phyloP scores from a whole-genome alignment of 2,329 filamentous ascomycete species.

The Gaeumannomyces sp. region DNA sequence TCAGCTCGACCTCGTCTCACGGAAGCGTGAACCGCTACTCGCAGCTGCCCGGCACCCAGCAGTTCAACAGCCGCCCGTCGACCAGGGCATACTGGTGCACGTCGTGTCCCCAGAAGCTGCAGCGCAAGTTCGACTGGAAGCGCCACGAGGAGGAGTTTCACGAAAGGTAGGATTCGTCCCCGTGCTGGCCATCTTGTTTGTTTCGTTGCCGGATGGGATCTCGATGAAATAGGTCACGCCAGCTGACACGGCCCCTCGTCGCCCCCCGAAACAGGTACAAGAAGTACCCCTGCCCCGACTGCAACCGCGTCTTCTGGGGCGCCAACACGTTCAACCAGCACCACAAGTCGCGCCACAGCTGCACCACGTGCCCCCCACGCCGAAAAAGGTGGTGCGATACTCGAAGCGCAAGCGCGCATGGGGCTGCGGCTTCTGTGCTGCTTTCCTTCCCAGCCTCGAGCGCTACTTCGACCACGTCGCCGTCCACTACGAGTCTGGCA shows the following conservation, averaged over 20 bases:
- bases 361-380: conserved; percentile 55
- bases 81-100: conserved; percentile 51
- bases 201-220: neutral
- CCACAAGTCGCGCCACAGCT: conserved; percentile 57
- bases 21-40: conserved; percentile 24
- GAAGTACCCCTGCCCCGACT: conserved; percentile 62
- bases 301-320: conserved; percentile 62
- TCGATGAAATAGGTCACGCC: neutral
- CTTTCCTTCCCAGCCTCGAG: conserved; percentile 56
- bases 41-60: conserved; percentile 25
- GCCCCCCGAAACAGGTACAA: conserved; percentile 33
- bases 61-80: conserved; percentile 6
- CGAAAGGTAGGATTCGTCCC: conserved; percentile 28
- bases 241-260: neutral
- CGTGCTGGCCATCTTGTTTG: neutral
- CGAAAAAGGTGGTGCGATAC: conserved; percentile 53
- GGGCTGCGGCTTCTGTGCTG: conserved; percentile 63
- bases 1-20: conserved; percentile 23
- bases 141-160: conserved; percentile 65
- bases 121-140: conserved; percentile 65
- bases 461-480: conserved; percentile 64
- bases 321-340: conserved; percentile 64
- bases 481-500: conserved; percentile 57
- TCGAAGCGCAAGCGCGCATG: conserved; percentile 56
- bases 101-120: conserved; percentile 57